These are phyloP conservation scores for Schoenoplectus triqueter DNA, from an alignment of 202 grass and related monocot genomes.

Conservation along the genomic window DNA sequence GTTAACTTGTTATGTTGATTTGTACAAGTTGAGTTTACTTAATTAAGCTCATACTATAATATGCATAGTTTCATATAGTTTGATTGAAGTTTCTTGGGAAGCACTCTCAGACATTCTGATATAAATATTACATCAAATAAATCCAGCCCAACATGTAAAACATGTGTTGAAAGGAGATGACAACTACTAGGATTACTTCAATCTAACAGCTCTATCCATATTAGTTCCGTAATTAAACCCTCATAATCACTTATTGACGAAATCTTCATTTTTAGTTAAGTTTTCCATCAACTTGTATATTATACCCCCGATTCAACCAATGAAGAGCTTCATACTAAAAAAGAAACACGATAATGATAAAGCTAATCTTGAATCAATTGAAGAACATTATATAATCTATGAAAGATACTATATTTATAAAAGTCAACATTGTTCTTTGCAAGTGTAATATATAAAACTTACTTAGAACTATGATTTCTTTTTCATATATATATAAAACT, in stretches of 20 bases:
- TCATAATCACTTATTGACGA: neutral
- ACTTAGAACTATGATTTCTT: too few species aligned
- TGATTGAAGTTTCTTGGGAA: neutral
- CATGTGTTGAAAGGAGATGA: neutral
- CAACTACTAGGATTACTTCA: neutral
- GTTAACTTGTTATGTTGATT: neutral
- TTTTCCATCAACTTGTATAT: neutral
- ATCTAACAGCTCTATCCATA: neutral
- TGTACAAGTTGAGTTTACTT: neutral
- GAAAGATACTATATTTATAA: neutral
- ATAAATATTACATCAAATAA: neutral
- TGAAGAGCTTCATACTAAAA: too few species aligned
- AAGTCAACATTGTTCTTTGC: neutral
- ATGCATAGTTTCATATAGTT: neutral
- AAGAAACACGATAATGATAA: neutral
- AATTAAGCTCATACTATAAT: neutral
- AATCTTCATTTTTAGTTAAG: neutral
- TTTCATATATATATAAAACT: too few species aligned
- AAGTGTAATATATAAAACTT: neutral
- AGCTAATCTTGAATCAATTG: neutral
- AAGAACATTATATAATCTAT: neutral
- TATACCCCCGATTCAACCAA: too few species aligned
- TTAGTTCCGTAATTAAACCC: neutral
- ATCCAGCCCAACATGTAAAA: conserved; percentile 4
- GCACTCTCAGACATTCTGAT: neutral